Evolutionary conservation across 1,284 basidiomycete genomes (phyloP).

Genomic region (Cutaneotrichosporon curvatum): DNA sequence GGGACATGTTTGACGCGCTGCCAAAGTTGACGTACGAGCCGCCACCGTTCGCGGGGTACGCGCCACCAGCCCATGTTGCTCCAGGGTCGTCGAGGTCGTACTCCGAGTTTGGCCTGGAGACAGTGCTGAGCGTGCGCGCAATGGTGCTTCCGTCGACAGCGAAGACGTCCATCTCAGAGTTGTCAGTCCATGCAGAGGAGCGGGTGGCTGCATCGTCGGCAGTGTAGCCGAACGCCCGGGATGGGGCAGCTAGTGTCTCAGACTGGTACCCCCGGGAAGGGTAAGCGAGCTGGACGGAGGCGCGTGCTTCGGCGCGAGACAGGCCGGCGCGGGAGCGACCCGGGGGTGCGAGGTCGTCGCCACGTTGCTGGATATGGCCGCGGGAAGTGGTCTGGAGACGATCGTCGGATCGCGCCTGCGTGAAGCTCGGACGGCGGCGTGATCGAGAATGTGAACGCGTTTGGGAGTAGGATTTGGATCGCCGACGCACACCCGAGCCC

Average conservation of each 20-base stretch:
- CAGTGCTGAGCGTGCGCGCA: conserved; percentile 29
- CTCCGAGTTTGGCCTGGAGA: conserved; percentile 17
- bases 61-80: background rate
- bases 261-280: background rate
- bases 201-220: background rate
- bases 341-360: background rate
- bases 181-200: conserved; percentile 23
- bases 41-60: background rate
- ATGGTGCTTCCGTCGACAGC: conserved; percentile 26
- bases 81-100: conserved; percentile 17
- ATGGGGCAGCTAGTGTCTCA: background rate
- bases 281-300: conserved; percentile 5
- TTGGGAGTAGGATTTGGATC: background rate
- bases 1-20: too few species aligned
- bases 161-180: conserved; percentile 32
- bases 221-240: background rate
- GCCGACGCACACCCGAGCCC: background rate
- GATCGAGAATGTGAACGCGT: too few species aligned
- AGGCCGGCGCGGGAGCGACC: background rate
- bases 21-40: background rate
- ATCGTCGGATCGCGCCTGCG: too few species aligned
- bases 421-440: too few species aligned
- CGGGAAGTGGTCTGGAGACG: too few species aligned
- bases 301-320: conserved; percentile 8
- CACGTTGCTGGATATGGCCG: too few species aligned